Evolutionary conservation across 208 protist genomes (phyloP).

Genomic region (Acanthamoeba castellanii): DNA sequence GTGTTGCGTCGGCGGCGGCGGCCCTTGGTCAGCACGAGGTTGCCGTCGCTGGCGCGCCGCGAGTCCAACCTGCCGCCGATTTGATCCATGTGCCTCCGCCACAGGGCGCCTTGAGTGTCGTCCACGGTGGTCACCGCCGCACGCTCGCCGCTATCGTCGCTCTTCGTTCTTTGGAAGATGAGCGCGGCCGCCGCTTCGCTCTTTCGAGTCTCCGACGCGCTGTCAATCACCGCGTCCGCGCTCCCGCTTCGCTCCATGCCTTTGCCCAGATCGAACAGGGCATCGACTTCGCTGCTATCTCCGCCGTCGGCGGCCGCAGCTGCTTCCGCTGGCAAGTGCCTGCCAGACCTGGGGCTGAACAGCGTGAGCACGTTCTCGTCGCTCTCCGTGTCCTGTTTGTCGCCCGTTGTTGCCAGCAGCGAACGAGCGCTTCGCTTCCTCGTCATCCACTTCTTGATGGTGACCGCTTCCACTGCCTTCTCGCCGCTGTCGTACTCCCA

Average conservation of each 20-base stretch:
- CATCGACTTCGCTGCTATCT: background rate
- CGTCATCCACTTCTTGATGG: slow-evolving; percentile 54
- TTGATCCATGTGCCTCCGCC: background rate
- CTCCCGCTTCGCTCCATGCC: background rate
- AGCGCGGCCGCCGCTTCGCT: background rate
- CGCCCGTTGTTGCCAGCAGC: background rate
- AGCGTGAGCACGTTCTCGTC: background rate
- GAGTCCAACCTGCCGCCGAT: background rate
- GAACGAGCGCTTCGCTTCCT: background rate
- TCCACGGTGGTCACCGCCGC: background rate
- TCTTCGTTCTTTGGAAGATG: background rate
- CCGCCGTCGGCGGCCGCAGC: background rate
- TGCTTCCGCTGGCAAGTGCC: background rate
- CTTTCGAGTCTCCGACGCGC: background rate
- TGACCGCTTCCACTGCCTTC: background rate
- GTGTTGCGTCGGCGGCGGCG: slow-evolving; percentile 9
- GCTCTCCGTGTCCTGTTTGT: background rate
- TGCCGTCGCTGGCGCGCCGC: slow-evolving; percentile 12
- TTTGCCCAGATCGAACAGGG: background rate
- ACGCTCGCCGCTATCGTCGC: background rate
- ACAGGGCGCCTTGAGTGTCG: background rate
- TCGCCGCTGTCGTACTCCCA: too few relatives aligned
- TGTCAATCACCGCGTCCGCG: background rate
- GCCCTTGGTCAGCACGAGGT: background rate
- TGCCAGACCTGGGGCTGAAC: background rate